These are phyloP conservation scores for Acacia crassicarpa DNA, from an alignment of 306 rosid species.

Conservation along the genomic window DNA sequence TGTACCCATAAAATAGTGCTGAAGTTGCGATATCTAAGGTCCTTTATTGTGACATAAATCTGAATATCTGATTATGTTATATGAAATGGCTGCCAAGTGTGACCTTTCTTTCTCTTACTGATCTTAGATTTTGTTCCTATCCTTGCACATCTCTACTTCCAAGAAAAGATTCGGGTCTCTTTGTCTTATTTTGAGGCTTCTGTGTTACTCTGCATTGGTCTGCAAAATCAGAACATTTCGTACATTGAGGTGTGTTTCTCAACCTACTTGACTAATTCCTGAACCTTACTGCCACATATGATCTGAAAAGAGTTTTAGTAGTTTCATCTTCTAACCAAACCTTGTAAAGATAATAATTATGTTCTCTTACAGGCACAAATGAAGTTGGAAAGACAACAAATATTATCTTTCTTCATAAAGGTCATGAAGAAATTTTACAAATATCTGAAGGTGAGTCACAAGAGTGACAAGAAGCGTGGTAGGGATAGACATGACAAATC, in stretches of 20 bases:
- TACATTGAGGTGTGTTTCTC: slow-evolving; percentile 70
- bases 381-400: slow-evolving; percentile 73
- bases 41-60: neutral
- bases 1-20: slow-evolving; percentile 6
- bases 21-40: slow-evolving; percentile 9
- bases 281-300: slow-evolving; percentile 4
- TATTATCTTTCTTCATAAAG: slow-evolving; percentile 82
- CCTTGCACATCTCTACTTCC: slow-evolving; percentile 68
- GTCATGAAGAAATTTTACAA: slow-evolving; percentile 76
- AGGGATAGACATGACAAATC: slow-evolving; percentile 39
- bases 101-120: slow-evolving; percentile 45
- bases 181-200: slow-evolving; percentile 73
- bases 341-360: slow-evolving; percentile 20
- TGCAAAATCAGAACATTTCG: slow-evolving; percentile 68
- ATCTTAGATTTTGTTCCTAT: slow-evolving; percentile 76
- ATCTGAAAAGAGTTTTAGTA: neutral
- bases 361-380: slow-evolving; percentile 59
- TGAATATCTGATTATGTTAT: slow-evolving; percentile 10
- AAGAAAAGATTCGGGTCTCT: slow-evolving; percentile 74
- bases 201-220: slow-evolving; percentile 86
- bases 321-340: neutral
- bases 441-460: slow-evolving; percentile 44
- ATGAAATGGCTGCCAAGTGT: slow-evolving; percentile 11
- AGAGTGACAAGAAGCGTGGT: slow-evolving; percentile 42
- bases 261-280: slow-evolving; percentile 9